Evolutionary conservation across 169 alveolate species (phyloP), one percentile per base, ranked within the genome.

Genomic region (Amoebophrya sp.): DNA sequence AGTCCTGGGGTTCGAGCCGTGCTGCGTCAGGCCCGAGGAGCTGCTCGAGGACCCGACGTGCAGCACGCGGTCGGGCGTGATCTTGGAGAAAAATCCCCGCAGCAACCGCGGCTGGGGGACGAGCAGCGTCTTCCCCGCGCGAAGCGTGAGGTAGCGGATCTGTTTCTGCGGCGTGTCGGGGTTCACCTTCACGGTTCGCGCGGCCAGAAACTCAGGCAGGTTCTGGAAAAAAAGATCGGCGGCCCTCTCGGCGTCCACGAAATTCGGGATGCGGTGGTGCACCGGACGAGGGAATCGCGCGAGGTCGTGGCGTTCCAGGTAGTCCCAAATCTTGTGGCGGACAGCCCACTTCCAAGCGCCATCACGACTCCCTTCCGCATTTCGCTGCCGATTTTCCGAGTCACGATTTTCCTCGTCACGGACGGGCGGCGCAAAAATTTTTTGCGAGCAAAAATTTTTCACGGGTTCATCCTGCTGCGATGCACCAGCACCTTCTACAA

Each of bases 151-250:
- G 1, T 43, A 69, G 4, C 93, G 87, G 0, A 91, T 91, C 18
- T 89, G 42, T 89, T 91, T 91, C 90, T 91, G 93, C 69, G 93
- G 91, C 0, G 93, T 91, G 90, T 91, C 93, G 5, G 93, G 93
- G 91, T 91, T 91, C 88, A 91, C 93, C 7, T 20, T 2, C 23
- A 2, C 34, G 4, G 34, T 29, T 20, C 7, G 5, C 34, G 39
- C 4, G n/a, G 10, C 39, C 5, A 67, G 87, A 67, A 10, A 20
- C 5, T 67, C 13, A 29, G 5, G 15, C 50, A 42, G 50, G 50
- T 42, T 42, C 15, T 7, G 4, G 50, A n/a, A n/a, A n/a, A n/a
- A n/a, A n/a, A n/a, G 88, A 4, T 90, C 92, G 0, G 78, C 78
- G 39, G 92, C 92, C 34, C 48, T 48, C 20, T 69, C 89, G 23